Evolutionary conservation across 148 eudicot species (phyloP), one percentile per base, ranked within the genome.

Genomic region (Oxyria digyna): DNA sequence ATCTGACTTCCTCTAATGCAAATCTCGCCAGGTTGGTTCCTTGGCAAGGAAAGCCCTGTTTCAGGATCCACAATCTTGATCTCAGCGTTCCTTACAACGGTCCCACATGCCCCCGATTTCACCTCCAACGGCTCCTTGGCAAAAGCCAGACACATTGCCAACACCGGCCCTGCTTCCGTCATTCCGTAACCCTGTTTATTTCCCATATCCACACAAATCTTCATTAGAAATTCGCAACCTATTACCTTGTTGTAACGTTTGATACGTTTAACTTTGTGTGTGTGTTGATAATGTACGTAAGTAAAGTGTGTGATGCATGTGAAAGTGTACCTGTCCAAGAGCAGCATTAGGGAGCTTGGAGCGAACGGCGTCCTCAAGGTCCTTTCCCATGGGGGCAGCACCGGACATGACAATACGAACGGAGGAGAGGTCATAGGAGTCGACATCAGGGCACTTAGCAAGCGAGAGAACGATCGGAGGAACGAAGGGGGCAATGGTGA

Each of bases 151-250:
- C 85, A 81, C 96, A 91, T 91, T 6, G 91, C 82, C 62, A 91
- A 31, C 46, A 91, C 96, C 7, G 97, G 97, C n/a, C 97, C 97
- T 3, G 97, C 97, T 71, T 91, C 97, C 0, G 97, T 91, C 97
- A 91, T 91, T 23, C 97, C 97, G 68, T 91, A 91, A 0, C 97
- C 97, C 97, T 91, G 65, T 42, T 8, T 46, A 17, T 32, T 67
- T 35, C 1, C 8, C 49, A 13, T 43, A 42, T 13, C 1, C 41
- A 38, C 41, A 38, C 1, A 42, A 0, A 42, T 42, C 1, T 42
- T 42, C 15, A 12, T 42, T 12, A 42, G 3, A 42, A 14, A 42
- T 42, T 42, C 13, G 45, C n/a, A n/a, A n/a, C n/a, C n/a, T n/a
- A n/a, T n/a, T n/a, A n/a, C n/a, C n/a, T n/a, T n/a, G n/a, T n/a